Base-by-base conservation (phyloP, 352 stramenopile species). In the Phytophthora boehmeriae region DNA sequence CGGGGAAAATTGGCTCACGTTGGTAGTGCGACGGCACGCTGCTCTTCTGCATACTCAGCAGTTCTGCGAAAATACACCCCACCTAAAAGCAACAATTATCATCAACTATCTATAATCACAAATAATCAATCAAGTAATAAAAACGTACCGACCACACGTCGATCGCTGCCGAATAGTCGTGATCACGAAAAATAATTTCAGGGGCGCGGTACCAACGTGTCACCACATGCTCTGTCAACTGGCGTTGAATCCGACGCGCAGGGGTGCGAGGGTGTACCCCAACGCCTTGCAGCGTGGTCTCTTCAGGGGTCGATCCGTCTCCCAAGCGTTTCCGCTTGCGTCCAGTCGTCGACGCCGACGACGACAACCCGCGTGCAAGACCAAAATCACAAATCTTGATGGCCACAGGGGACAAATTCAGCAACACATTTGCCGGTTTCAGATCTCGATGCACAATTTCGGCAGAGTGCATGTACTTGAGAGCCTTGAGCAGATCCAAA, bases 41-140 rank as follows among this genome's bases (percentile, higher is more conserved):
- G 56, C 86, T 97, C 80, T 98, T 96, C 71, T 98, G 93, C 96
- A 98, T 98, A 61, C 90, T 98, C 45, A 98, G 58, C 28, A 98
- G 78, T 74, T 98, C 95, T 0, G 88, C 93, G 76, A 98, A 97
- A 66, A 98, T 98, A 55, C 95, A 98, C 20, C 95, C 95, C n/a
- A 98, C 73, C 81, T 96, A 60, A 6, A 59, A 38, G 54, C 17
- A 60, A 11, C 55, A 20, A 8, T 30, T 13, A 41, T 43, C 14
- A 55, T 4, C 43, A 66, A 19, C 25, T 30, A 49, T 36, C 6
- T 17, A 14, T 19, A 53, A 43, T 6, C 10, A 52, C 25, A 8
- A 13, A 28, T 3, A 13, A 39, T 17, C 50, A 47, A 19, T 17
- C 8, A 45, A 41, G 34, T 8, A 46, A 43, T 38, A 4, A 22